These are phyloP conservation scores for Ogataea nakhonphanomensis DNA, from an alignment of 805 yeast species.

Conservation along the genomic window DNA sequence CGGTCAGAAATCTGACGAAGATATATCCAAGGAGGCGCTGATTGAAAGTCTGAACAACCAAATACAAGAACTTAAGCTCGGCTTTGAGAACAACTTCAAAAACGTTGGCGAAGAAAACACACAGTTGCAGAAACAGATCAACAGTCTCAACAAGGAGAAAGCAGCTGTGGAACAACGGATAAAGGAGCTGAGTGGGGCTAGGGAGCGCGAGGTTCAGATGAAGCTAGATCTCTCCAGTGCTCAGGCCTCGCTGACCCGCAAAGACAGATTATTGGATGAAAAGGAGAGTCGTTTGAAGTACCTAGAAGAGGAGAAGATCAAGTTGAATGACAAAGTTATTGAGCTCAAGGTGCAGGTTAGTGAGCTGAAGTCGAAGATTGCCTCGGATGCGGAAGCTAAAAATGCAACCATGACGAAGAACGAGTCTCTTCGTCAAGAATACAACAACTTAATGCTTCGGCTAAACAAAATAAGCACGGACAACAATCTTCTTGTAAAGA, in stretches of 20 bases:
- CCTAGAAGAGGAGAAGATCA: slow-evolving; percentile 38
- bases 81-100: slow-evolving; percentile 22
- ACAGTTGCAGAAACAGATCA: slow-evolving; percentile 30
- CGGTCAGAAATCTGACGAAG: too few relatives aligned
- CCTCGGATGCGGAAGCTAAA: slow-evolving; percentile 37
- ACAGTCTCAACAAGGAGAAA: slow-evolving; percentile 37
- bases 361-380: slow-evolving; percentile 38
- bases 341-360: slow-evolving; percentile 40
- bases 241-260: slow-evolving; percentile 42
- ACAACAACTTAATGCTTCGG: slow-evolving; percentile 35
- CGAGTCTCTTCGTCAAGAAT: slow-evolving; percentile 35
- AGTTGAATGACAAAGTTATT: slow-evolving; percentile 36
- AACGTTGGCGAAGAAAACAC: slow-evolving; percentile 28
- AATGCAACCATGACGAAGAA: slow-evolving; percentile 40
- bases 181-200: slow-evolving; percentile 40
- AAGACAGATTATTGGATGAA: slow-evolving; percentile 41
- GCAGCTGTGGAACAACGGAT: slow-evolving; percentile 21
- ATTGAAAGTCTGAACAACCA: slow-evolving; percentile 18
- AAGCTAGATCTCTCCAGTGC: slow-evolving; percentile 48
- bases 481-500: slow-evolving; percentile 38
- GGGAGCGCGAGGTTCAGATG: slow-evolving; percentile 40
- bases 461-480: slow-evolving; percentile 41
- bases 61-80: slow-evolving; percentile 17
- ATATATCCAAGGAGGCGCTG: slow-evolving; percentile 15
- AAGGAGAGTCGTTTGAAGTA: slow-evolving; percentile 35